Evolutionary conservation across 2,329 filamentous ascomycete genomes (phyloP).

Genomic region (Fusarium burgessii): DNA sequence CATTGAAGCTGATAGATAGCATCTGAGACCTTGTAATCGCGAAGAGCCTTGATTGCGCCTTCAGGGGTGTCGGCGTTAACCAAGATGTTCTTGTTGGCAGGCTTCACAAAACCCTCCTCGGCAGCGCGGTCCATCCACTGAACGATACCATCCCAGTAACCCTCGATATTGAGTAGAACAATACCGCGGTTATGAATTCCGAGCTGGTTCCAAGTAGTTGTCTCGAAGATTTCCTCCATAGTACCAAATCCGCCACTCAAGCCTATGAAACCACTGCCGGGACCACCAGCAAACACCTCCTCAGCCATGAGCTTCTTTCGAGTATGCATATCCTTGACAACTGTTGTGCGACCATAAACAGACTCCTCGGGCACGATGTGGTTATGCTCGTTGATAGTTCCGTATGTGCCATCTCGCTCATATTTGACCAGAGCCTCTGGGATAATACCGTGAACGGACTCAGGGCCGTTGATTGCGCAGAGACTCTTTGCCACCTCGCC

Average conservation of each 20-base stretch:
- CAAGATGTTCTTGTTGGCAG: slow-evolving; percentile 79
- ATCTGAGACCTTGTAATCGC: slow-evolving; percentile 79
- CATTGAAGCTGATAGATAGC: slow-evolving; percentile 86
- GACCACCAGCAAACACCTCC: slow-evolving; percentile 83
- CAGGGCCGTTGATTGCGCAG: slow-evolving; percentile 82
- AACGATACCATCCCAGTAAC: slow-evolving; percentile 91
- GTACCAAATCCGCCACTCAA: slow-evolving; percentile 93
- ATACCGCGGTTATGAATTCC: slow-evolving; percentile 88
- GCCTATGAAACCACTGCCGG: slow-evolving; percentile 89
- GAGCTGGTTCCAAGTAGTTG: slow-evolving; percentile 94
- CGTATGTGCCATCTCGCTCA: slow-evolving; percentile 75
- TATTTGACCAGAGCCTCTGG: slow-evolving; percentile 84
- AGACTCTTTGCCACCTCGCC: slow-evolving; percentile 91
- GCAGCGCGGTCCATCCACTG: slow-evolving; percentile 84
- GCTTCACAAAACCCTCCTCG: slow-evolving; percentile 79
- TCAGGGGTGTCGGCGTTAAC: slow-evolving; percentile 79
- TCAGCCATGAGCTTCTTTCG: slow-evolving; percentile 94
- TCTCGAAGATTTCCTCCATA: slow-evolving; percentile 93
- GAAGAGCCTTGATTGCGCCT: slow-evolving; percentile 77
- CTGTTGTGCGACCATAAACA: slow-evolving; percentile 84
- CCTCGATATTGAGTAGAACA: slow-evolving; percentile 86
- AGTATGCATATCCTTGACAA: slow-evolving; percentile 96
- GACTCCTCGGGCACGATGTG: slow-evolving; percentile 72
- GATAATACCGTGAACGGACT: slow-evolving; percentile 92
- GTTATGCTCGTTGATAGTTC: slow-evolving; percentile 57